Base-by-base conservation (phyloP, 371 early-diverging fungal species). In the Apophysomyces elegans region DNA sequence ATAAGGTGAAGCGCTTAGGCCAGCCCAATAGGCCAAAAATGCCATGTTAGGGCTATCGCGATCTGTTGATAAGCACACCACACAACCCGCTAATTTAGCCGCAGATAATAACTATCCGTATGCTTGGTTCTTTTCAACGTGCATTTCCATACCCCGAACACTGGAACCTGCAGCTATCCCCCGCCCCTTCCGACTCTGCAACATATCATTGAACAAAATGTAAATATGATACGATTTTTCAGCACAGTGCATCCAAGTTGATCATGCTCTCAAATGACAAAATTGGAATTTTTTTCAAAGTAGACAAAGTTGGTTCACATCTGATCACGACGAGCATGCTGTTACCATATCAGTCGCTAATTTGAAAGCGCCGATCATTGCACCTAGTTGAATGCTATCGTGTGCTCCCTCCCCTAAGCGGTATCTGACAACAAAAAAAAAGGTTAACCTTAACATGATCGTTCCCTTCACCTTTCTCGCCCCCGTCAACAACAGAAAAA, bases 321-420 rank as follows among this genome's bases (percentile, higher is more conserved):
- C 32, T 7, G 5, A 5, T 58, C 41, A 58, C 8, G 37, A 13
- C 37, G 41, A 16, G 14, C 18, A 63, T 61, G 56, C 50, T 61
- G 69, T 77, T 1, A 85, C 88, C 56, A 93, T 68, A 58, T 93
- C 92, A 16, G 86, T 77, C 11, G 88, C 92, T 21, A 89, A 69
- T 68, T 90, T 89, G 67, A 95, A 95, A 0, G 88, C 77, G n/a
- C 94, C 93, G 5, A 94, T 78, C 45, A 96, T 70, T 4, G 93
- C 88, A 11, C 89, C 81, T 16, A 95, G 77, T 73, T 98, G 98
- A 39, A 95, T 79, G 56, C 85, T 89, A 63, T 96, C 96, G 36
- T 80, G 88, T 41, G 93, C 89, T 0, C 96, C 97, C 26, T 86
- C 88, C 0, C 88, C 81, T 72, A 96, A 81, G 62, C 91, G 87